Base-by-base conservation (phyloP, 1,284 basidiomycete species). In the Earliella scabrosa region DNA sequence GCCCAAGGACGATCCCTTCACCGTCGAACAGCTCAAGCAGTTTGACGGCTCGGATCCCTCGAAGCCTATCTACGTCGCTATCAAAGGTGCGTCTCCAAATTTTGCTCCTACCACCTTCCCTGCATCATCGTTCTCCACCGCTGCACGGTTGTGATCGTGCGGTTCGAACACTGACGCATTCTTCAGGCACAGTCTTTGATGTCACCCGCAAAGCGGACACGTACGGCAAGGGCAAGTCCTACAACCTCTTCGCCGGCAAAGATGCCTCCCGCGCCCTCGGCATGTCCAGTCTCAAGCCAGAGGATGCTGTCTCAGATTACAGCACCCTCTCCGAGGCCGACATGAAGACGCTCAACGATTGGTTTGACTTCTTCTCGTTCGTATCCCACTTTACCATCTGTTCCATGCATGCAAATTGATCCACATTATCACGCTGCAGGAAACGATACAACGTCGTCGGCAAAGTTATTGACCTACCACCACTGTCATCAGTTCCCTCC, bases 281-380 rank as follows among this genome's bases (percentile, higher is more conserved):
- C 16, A 84, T 87, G 82, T 96, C 93, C 34, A 95, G 91, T 65
- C 77, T 98, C 65, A 94, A 95, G 63, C 75, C 81, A 4, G 92
- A 95, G 71, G 90, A 98, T 68, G 97, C 96, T 0, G 80, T 95
- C 3, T 75, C 94, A 4, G 96, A 99, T 71, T 98, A 93, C 71
- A 92, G 88, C 62, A 76, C 71, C 0, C 80, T 99, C 44, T 81
- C 83, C 50, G 87, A 86, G 60, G 83, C 83, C 61, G 92, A 97
- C 69, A 72, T 76, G 71, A 93, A 94, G 73, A 92, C 93, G 1
- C 79, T 98, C 50, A 83, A 97, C 61, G 94, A 97, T 66, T 98
- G 97, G 97, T 82, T 90, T 70, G 68, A 78, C 6, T 97, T 96
- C 75, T 90, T 90, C 71, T 68, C 75, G 77, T 88, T 76, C 71